Conservation (phyloP, 352 stramenopile species). For the Phytophthora meadii region DNA sequence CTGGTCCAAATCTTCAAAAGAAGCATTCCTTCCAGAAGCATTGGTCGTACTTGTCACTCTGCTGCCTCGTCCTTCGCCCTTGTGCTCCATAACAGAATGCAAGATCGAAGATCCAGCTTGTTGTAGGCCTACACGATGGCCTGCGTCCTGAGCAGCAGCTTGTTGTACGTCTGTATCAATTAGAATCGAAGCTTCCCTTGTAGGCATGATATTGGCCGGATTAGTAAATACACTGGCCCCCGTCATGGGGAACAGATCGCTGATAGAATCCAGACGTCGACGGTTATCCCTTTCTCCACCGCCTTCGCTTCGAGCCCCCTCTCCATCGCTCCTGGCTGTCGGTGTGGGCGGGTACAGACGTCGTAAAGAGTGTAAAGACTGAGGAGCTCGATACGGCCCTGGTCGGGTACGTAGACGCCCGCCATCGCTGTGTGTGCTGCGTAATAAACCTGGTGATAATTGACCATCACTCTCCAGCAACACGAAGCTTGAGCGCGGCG, state of each 20-base stretch:
- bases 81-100: constrained; percentile 44
- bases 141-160: constrained; percentile 26
- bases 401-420: constrained; percentile 11
- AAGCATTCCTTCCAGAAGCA: constrained; percentile 28
- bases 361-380: constrained; percentile 32
- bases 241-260: constrained; percentile 74
- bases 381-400: constrained; percentile 8
- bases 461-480: constrained; percentile 56
- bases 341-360: constrained; percentile 29
- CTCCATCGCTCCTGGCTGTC: constrained; percentile 22
- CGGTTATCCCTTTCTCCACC: neutral
- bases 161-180: constrained; percentile 71
- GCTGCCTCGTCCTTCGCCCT: constrained; percentile 24
- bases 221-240: constrained; percentile 68
- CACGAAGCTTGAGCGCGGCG: constrained; percentile 68
- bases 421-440: constrained; percentile 31
- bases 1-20: constrained; percentile 39
- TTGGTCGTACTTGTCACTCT: constrained; percentile 26
- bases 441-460: constrained; percentile 29
- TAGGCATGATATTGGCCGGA: constrained; percentile 78
- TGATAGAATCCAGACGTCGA: constrained; percentile 55
- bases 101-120: constrained; percentile 25
- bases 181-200: constrained; percentile 77
- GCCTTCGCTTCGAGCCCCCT: constrained; percentile 19
- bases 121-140: constrained; percentile 27